Base-by-base conservation (phyloP, 306 rosid species). In the Malus orientalis region DNA sequence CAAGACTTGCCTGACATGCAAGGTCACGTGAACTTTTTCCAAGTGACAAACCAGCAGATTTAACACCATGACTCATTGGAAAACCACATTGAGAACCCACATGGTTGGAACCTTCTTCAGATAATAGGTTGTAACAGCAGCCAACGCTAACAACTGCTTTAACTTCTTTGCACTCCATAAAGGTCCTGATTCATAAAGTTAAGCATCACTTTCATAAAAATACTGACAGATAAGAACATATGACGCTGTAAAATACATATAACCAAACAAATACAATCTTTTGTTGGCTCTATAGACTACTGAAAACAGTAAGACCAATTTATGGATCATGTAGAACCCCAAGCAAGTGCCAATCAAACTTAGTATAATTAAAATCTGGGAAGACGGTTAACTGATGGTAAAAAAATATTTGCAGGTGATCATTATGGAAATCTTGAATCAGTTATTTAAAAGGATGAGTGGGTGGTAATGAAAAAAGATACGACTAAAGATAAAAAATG, bases 71-170 rank as follows among this genome's bases (percentile, higher is more conserved):
- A 87, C 98, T 95, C 89, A 95, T 78, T 14, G 98, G 98, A 85
- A 89, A 92, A 60, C 97, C 95, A 83, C 79, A 82, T 22, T 82
- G 81, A 82, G 87, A 76, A 53, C 80, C 88, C 53, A 76, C 82
- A 79, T 78, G 83, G 67, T 57, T 68, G 36, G 47, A 75, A 68
- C 75, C 87, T 74, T 85, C 90, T 86, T 95, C 98, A 40, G 96
- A 89, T 77, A 95, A 83, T 70, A 95, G 74, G 84, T 95, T 95
- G 88, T 92, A 95, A 83, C 97, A 95, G 84, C 97, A 95, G 76
- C 98, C 97, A 76, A 92, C 64, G 78, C 93, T 90, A 68, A 92
- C 89, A 79, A 95, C 85, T 83, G 98, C 97, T 81, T 89, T 92
- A 55, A 88, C 97, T 76, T 90, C 91, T 86, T 88, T 33, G 83